phyloP scores from a whole-genome alignment of 257 asterid genomes.

The Solanum piurae region DNA sequence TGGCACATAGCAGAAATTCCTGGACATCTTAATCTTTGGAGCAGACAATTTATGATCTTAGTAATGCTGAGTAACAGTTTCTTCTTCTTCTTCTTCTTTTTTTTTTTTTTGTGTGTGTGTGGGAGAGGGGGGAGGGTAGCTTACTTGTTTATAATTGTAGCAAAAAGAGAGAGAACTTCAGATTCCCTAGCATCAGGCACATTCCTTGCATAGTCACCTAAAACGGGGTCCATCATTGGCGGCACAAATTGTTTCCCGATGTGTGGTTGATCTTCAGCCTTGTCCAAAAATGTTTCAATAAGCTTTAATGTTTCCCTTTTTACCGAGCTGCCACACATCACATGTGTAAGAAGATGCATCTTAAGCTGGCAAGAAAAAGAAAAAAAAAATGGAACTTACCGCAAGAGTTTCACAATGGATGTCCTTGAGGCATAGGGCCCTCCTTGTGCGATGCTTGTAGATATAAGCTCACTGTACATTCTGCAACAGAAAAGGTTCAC shows the following conservation, averaged over 20 bases:
- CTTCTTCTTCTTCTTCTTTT: too few relatives aligned
- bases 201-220: conserved; percentile 91
- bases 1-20: background rate
- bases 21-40: background rate
- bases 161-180: conserved; percentile 95
- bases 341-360: background rate
- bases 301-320: conserved; percentile 95
- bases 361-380: background rate
- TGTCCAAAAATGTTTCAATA: conserved; percentile 89
- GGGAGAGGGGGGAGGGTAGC: background rate
- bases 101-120: too few relatives aligned
- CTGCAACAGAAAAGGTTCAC: conserved; percentile 31
- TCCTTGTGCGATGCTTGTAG: conserved; percentile 89
- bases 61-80: background rate
- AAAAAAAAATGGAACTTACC: conserved; percentile 32
- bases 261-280: conserved; percentile 89
- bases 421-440: conserved; percentile 90
- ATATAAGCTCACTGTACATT: conserved; percentile 96
- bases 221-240: conserved; percentile 98
- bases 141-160: conserved; percentile 95
- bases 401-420: conserved; percentile 83
- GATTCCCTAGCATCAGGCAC: conserved; percentile 99
- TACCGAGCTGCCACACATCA: conserved; percentile 58
- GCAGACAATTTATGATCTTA: background rate
- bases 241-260: conserved; percentile 93